These are phyloP conservation scores for Pythium volutum DNA, from an alignment of 352 stramenopile species.

Conservation along the genomic window DNA sequence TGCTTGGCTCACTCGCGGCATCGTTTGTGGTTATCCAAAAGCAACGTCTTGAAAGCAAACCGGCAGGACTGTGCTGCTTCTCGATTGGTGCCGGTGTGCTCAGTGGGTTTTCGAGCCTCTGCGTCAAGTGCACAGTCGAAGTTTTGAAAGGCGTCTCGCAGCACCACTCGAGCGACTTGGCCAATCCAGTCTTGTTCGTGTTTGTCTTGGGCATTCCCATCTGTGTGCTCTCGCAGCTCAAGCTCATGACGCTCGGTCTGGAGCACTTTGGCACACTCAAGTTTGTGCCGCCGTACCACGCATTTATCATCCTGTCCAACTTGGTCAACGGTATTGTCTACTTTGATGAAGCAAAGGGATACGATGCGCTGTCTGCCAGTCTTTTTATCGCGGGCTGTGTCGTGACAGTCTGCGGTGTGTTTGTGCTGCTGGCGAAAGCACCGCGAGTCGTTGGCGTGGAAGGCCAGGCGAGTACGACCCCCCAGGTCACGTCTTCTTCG, in stretches of 20 bases:
- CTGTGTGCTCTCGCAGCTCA: conserved; percentile 33
- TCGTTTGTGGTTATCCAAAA: conserved; percentile 21
- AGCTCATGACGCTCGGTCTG: conserved; percentile 34
- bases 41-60: conserved; percentile 8
- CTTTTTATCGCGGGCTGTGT: conserved; percentile 30
- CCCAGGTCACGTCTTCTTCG: not conserved
- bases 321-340: conserved; percentile 40
- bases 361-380: conserved; percentile 20
- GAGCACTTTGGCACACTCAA: conserved; percentile 42
- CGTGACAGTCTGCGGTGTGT: conserved; percentile 32
- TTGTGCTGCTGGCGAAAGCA: conserved; percentile 34
- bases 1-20: conserved; percentile 18
- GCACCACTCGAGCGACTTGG: conserved; percentile 24
- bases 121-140: conserved; percentile 38
- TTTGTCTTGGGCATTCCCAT: conserved; percentile 29
- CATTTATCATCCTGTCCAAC: conserved; percentile 47
- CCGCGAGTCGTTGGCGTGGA: not conserved
- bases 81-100: conserved; percentile 32
- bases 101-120: conserved; percentile 38
- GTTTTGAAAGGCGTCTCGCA: conserved; percentile 26
- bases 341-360: conserved; percentile 33
- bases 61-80: conserved; percentile 28
- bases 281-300: conserved; percentile 43
- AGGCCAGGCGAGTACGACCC: not conserved
- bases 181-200: conserved; percentile 25